Base-by-base conservation (phyloP, 2,329 filamentous ascomycete genomes). In the Sphaerulina musiva region DNA sequence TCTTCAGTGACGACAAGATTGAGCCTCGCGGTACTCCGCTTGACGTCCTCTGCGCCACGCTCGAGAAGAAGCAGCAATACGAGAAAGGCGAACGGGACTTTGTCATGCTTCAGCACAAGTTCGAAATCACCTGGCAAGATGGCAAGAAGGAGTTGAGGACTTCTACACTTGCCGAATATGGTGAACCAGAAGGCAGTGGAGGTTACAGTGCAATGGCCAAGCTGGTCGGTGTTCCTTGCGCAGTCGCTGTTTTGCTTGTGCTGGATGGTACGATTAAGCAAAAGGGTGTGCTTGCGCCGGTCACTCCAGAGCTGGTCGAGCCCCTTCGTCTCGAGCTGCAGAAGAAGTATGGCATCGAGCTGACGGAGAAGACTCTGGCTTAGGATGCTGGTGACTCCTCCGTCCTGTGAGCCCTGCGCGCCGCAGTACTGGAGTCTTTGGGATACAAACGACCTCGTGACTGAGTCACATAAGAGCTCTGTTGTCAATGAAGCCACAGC, bases 1-100 rank as follows among this genome's bases (percentile, higher is more conserved):
- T 82, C 58, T 86, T 89, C 74, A 85, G 82, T 42, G 79, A 84
- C 61, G 79, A 82, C 68, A 75, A 81, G 69, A 89, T 86, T 68
- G 85, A 75, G 5, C 85, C 88, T 29, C 78, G 82, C 53, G 86
- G 83, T 51, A 95, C 88, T 76, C 86, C 89, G 3, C 80, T 95
- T 23, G 91, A 95, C 72, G 92, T 87, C n/a, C 82, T 95, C 39
- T 95, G 90, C 75, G 89, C 88, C 32, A 87, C 84, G 2, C 81
- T 95, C 31, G 89, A 95, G 78, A 76, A 87, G 78, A 95, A 95
- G 83, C 95, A 95, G 88, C 81, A 87, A 73, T 95, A 85, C 72
- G 86, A 81, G 67, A 78, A 86, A 64, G 85, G 80, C 57, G 89
- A 95, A 81, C 85, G 90, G 56, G 90, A 95, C 72, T 77, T 95